Base-by-base conservation (phyloP, 2,329 filamentous ascomycete genomes). In the Elsinoe ampelina region DNA sequence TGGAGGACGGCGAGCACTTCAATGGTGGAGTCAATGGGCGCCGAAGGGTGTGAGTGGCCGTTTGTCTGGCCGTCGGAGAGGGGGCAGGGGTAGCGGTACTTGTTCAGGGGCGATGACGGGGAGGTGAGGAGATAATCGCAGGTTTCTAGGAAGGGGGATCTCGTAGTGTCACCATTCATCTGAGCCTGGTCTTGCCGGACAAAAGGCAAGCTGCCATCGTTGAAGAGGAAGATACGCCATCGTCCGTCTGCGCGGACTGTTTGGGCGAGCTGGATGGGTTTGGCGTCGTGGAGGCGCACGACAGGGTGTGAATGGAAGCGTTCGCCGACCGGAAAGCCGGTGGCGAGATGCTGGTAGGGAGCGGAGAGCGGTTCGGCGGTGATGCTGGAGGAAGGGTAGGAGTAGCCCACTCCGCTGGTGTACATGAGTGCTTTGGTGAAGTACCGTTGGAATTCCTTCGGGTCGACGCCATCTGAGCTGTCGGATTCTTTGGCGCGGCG, bases 1-100 rank as follows among this genome's bases (percentile, higher is more conserved):
- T 65, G 67, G 2, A 69, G 58, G 0, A 69, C 59, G 2, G 64
- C 67, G 4, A 68, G 65, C 4, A 86, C 71, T 32, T 86, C 82
- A 34, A 87, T 73, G 3, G 81, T 62, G 11, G 70, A 73, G 62
- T 77, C 72, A 5, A 19, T 12, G 19, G 30, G n/a, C 19, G 30
- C 48, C 20, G 8, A 17, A 6, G 11, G n/a, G 1, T 22, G 30
- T 4, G 41, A 20, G 34, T 52, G 48, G 15, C 48, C 48, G 39
- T 39, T 52, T 5, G 15, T 39, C 19, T 20, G 19, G 17, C 79
- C 71, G 5, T 69, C 64, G 6, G 66, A 61, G 3, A 57, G 63
- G 1, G 58, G 39, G 1, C 74, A 73, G 0, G 74, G 79, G 17
- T 39, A 19, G 13, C 48, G 26, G 58, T 67, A 72, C 34, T 60